A percentile compares a stretch with the other conserved stretches of the same genome.
These are phyloP conservation scores for Skeletonema menzelii DNA, from an alignment of 108 stramenopile genomes.

Conservation along the genomic window DNA sequence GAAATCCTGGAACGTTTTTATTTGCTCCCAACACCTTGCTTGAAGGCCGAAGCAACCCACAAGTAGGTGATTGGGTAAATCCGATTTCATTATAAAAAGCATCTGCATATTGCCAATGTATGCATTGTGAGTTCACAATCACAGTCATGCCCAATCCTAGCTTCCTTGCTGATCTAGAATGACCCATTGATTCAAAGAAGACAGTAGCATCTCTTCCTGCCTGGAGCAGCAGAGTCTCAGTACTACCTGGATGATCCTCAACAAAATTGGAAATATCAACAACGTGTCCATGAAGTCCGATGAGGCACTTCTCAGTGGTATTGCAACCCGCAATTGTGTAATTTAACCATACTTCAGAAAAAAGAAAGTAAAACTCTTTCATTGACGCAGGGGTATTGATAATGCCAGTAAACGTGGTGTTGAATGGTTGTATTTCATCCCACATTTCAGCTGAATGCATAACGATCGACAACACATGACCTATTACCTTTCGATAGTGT, in stretches of 20 bases:
- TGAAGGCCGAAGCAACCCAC: constrained; percentile 26
- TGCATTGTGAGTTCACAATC: constrained; percentile 55
- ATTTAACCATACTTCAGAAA: constrained; percentile 69
- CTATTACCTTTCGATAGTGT: constrained; percentile 8
- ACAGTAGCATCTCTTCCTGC: constrained; percentile 87
- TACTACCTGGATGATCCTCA: constrained; percentile 87
- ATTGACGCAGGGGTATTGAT: constrained; percentile 22
- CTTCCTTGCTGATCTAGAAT: constrained; percentile 61
- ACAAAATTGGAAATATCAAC: constrained; percentile 93
- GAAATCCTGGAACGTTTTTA: constrained; percentile 28
- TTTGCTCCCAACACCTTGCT: constrained; percentile 8
- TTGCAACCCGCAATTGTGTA: constrained; percentile 74
- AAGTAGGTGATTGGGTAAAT: not conserved
- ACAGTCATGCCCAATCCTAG: constrained; percentile 60
- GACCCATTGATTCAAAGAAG: constrained; percentile 92
- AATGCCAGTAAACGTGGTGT: constrained; percentile 1
- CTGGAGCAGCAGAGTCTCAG: constrained; percentile 91
- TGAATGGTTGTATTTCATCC: not conserved
- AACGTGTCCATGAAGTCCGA: constrained; percentile 87
- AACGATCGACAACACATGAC: constrained; percentile 27
- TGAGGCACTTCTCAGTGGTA: constrained; percentile 65
- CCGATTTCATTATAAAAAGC: not conserved
- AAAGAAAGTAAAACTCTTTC: constrained; percentile 81
- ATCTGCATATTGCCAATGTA: constrained; percentile 10
- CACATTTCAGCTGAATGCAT: not conserved